Base-by-base conservation (phyloP, 495 filamentous ascomycete genomes). In the Hypoxylon cercidicola region DNA sequence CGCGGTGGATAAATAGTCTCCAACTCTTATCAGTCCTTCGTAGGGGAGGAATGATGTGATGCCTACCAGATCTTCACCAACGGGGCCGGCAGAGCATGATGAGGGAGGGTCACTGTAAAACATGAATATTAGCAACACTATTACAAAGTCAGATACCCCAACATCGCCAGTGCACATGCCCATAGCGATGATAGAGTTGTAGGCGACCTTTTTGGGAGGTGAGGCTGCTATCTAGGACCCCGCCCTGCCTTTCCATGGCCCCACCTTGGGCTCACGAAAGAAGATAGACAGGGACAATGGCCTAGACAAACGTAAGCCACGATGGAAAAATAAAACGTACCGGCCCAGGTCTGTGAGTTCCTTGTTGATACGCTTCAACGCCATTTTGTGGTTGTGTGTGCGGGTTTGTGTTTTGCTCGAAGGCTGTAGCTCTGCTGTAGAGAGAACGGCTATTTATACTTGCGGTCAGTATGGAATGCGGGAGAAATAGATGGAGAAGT, bases 281-380 rank as follows among this genome's bases (percentile, higher is more conserved):
- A n/a, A 61, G 18, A 50, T 21, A 61, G 23, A 25, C 23, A 25
- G 5, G 32, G 47, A 35, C 45, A 25, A 55, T 30, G 60, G 48
- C 62, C 40, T 53, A 59, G 47, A 59, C 55, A 43, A 55, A 46
- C 57, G 32, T 25, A 23, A 25, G 34, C 18, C 32, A 37, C 18
- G 34, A 46, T 52, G 15, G 37, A 45, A 61, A 51, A 51, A 48
- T 35, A 13, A 44, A 72, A 86, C 82, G 54, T 97, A 99, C 94
- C 95, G 93, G 84, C 95, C 95, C 75, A 99, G 89, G 76, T 99
- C 95, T 82, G 93, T 91, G 82, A 99, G 90, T 87, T 99, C 95
- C 89, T 98, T 99, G 88, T 97, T 97, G 84, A 99, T 99, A 79
- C 95, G 87, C 92, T 99, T 99, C 76, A 99, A 89, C 82, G 95